Percentiles rank a stretch among this genome's conserved stretches.
Evolutionary conservation across 495 filamentous ascomycete species (phyloP).

Genomic region (Penicillium daleae): DNA sequence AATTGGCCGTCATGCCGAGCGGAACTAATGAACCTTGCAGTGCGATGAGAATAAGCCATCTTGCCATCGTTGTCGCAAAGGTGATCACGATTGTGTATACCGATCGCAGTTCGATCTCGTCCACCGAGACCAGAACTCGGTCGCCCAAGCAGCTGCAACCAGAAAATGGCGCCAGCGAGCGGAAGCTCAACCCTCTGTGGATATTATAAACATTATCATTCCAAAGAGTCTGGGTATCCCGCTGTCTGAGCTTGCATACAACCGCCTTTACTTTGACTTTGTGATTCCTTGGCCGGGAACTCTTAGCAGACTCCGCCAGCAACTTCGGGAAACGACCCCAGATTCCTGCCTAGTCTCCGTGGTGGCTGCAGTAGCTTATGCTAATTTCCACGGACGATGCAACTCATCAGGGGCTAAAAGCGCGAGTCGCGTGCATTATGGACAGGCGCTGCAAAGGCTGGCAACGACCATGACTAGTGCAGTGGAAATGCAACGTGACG

Average conservation of each 20-base stretch:
- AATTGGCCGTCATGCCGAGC: not conserved
- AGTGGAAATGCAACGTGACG: conserved; percentile 10
- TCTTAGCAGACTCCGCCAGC: conserved; percentile 1
- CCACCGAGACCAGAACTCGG: conserved; percentile 20
- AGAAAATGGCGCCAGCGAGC: conserved; percentile 23
- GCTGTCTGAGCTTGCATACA: conserved; percentile 14
- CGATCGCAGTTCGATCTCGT: conserved; percentile 13
- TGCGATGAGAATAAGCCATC: conserved; percentile 11
- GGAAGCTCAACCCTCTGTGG: not conserved
- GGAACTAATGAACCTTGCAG: not conserved
- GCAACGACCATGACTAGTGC: conserved; percentile 13
- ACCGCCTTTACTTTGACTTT: conserved; percentile 22
- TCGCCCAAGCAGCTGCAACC: conserved; percentile 10
- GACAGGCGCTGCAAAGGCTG: conserved; percentile 14
- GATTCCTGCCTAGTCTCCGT: conserved; percentile 16
- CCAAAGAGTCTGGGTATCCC: not conserved
- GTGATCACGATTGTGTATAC: conserved; percentile 10
- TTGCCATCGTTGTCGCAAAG: conserved; percentile 15
- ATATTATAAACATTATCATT: not conserved
- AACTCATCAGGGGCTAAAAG: conserved; percentile 14
- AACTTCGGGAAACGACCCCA: not conserved
- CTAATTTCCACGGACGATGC: conserved; percentile 17
- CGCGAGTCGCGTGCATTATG: conserved; percentile 13
- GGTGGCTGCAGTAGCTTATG: conserved; percentile 13
- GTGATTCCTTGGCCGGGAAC: conserved; percentile 8